Evolutionary conservation across 179 eudicot genomes (phyloP).

Genomic region (Heliamphora pulchella): DNA sequence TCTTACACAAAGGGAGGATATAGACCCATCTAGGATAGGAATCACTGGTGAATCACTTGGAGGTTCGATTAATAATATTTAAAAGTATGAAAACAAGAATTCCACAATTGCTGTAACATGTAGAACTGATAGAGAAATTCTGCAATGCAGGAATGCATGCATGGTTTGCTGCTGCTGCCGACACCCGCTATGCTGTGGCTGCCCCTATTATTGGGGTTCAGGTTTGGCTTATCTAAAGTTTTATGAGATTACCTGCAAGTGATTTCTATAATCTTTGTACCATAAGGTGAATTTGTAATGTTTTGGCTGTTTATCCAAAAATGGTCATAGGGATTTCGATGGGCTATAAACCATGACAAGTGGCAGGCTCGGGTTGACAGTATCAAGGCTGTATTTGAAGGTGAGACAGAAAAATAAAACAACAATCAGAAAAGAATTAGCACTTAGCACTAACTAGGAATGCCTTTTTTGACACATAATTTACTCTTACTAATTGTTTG

Average conservation of each 20-base stretch:
- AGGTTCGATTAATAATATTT: constrained; percentile 41
- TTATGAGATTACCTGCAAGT: background rate
- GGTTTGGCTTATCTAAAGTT: constrained; percentile 36
- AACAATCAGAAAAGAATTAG: background rate
- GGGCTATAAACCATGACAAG: constrained; percentile 84
- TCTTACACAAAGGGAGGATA: constrained; percentile 64
- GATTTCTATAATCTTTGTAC: constrained; percentile 8
- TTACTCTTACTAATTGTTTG: background rate
- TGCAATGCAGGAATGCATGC: constrained; percentile 85
- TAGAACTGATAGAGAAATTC: constrained; percentile 7
- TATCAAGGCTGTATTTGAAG: constrained; percentile 84
- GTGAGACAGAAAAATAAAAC: constrained; percentile 25
- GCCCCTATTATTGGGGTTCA: constrained; percentile 92
- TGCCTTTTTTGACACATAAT: background rate
- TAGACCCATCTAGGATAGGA: constrained; percentile 71
- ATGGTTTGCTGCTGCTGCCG: constrained; percentile 87
- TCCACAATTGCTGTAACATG: background rate
- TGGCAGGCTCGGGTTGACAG: constrained; percentile 92
- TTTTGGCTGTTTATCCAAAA: background rate
- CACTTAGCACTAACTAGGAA: background rate
- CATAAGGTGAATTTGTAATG: background rate
- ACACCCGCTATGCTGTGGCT: constrained; percentile 79
- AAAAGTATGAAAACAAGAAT: background rate
- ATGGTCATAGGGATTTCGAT: constrained; percentile 67
- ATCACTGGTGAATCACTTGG: constrained; percentile 99